Evolutionary conservation across 495 filamentous ascomycete species (phyloP).

Genomic region (Baudoinia panamericana): DNA sequence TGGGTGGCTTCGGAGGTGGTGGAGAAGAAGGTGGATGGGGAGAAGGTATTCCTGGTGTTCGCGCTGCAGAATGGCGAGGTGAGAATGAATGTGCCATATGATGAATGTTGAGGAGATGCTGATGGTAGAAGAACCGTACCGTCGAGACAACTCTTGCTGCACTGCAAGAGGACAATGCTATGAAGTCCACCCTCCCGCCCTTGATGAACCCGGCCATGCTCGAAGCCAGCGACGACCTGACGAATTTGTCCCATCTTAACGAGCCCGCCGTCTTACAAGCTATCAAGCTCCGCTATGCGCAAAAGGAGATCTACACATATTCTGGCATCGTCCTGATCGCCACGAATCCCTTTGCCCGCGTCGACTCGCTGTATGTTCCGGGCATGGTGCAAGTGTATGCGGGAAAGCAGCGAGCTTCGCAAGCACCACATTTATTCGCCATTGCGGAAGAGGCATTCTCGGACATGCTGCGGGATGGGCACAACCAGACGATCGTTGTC

Average conservation of each 20-base stretch:
- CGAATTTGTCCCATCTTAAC: constrained; percentile 93
- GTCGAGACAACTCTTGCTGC: constrained; percentile 68
- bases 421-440: constrained; percentile 95
- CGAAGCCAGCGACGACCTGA: constrained; percentile 96
- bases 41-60: constrained; percentile 78
- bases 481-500: constrained; percentile 97
- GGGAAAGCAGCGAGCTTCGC: constrained; percentile 88
- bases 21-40: constrained; percentile 70
- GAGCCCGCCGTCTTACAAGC: constrained; percentile 96
- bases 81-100: not conserved
- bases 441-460: constrained; percentile 98
- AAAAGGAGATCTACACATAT: constrained; percentile 99
- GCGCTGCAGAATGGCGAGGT: constrained; percentile 77
- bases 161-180: constrained; percentile 57
- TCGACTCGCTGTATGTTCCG: constrained; percentile 96
- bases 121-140: constrained; percentile 49
- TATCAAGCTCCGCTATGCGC: constrained; percentile 91
- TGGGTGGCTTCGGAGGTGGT: constrained; percentile 94
- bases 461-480: constrained; percentile 93
- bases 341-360: constrained; percentile 94
- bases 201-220: constrained; percentile 98
- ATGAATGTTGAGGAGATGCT: constrained; percentile 18
- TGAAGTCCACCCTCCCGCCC: constrained; percentile 58
- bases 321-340: constrained; percentile 97
- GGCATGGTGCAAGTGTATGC: constrained; percentile 99